Percentiles rank a stretch among this genome's conserved stretches.
phyloP scores from a whole-genome alignment of 208 protist genomes.

The Angomonas deanei region DNA sequence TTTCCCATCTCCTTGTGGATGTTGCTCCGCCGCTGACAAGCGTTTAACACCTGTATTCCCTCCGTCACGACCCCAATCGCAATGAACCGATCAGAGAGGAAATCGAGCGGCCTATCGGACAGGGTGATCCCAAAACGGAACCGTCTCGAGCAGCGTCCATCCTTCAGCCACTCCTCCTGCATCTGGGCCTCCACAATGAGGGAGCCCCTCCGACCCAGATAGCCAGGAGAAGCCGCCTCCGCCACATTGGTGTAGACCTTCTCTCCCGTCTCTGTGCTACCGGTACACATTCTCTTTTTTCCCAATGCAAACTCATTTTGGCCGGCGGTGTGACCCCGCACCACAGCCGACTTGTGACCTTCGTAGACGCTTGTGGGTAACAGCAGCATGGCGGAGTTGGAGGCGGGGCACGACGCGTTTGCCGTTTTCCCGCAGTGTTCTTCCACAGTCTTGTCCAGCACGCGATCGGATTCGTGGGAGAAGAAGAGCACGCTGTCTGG shows the following conservation, averaged over 20 bases:
- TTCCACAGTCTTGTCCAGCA: background rate
- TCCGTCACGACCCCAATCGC: conserved; percentile 58
- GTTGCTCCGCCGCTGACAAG: background rate
- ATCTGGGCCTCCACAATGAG: conserved; percentile 17
- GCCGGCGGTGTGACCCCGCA: background rate
- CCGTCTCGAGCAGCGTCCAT: conserved; percentile 3
- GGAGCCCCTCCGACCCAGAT: conserved; percentile 29
- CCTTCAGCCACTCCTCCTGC: background rate
- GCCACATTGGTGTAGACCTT: background rate
- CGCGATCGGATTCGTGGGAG: conserved; percentile 21
- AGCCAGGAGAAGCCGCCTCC: background rate
- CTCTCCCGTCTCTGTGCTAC: background rate
- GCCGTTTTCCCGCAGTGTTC: background rate
- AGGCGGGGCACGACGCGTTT: background rate
- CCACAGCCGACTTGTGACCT: background rate
- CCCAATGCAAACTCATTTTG: background rate
- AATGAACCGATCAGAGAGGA: conserved; percentile 50
- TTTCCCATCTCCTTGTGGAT: background rate
- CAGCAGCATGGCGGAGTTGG: background rate
- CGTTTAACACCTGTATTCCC: conserved; percentile 30
- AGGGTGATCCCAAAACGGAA: conserved; percentile 57
- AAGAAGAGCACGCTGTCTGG: conserved; percentile 66
- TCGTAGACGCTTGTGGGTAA: background rate
- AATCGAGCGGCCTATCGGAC: conserved; percentile 38
- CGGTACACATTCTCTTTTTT: background rate